phyloP scores from a whole-genome alignment of 2,329 filamentous ascomycete species.

The Monosporascus sp. region DNA sequence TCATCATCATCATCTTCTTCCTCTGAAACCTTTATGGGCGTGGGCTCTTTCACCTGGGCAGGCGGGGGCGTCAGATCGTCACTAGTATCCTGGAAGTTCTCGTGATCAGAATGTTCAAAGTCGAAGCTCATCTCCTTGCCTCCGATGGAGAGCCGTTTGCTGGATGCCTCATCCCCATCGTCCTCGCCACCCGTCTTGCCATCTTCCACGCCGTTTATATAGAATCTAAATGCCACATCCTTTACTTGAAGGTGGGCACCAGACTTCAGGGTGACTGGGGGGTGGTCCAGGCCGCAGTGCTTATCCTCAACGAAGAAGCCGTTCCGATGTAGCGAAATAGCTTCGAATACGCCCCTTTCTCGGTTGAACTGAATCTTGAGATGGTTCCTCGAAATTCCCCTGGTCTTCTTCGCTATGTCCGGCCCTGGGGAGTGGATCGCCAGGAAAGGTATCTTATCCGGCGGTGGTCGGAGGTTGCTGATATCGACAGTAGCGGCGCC shows the following conservation, averaged over 20 bases:
- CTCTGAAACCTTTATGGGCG: slow-evolving; percentile 26
- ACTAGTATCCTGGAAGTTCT: slow-evolving; percentile 51
- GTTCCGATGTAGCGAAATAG: slow-evolving; percentile 56
- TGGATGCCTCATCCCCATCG: slow-evolving; percentile 43
- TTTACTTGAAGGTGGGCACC: slow-evolving; percentile 67
- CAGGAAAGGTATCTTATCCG: slow-evolving; percentile 58
- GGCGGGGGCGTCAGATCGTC: slow-evolving; percentile 35
- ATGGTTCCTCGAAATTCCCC: slow-evolving; percentile 69
- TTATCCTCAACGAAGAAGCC: slow-evolving; percentile 63
- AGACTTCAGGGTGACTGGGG: slow-evolving; percentile 53
- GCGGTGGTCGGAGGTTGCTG: slow-evolving; percentile 53
- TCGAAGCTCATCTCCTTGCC: slow-evolving; percentile 70
- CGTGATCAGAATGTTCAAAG: slow-evolving; percentile 59
- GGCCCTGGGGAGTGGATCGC: slow-evolving; percentile 66
- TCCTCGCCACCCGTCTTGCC: slow-evolving; percentile 56
- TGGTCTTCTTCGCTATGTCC: slow-evolving; percentile 57
- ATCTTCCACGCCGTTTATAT: slow-evolving; percentile 57
- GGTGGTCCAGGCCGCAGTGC: slow-evolving; percentile 43
- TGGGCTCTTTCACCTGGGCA: slow-evolving; percentile 37
- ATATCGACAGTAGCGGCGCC: slow-evolving; percentile 56
- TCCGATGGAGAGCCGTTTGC: slow-evolving; percentile 47
- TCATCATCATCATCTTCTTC: slow-evolving; percentile 27
- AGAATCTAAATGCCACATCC: slow-evolving; percentile 61
- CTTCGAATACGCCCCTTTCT: slow-evolving; percentile 57
- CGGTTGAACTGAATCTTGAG: slow-evolving; percentile 67